phyloP scores from a whole-genome alignment of 371 early-diverging fungal species.

The Mortierella sp. region DNA sequence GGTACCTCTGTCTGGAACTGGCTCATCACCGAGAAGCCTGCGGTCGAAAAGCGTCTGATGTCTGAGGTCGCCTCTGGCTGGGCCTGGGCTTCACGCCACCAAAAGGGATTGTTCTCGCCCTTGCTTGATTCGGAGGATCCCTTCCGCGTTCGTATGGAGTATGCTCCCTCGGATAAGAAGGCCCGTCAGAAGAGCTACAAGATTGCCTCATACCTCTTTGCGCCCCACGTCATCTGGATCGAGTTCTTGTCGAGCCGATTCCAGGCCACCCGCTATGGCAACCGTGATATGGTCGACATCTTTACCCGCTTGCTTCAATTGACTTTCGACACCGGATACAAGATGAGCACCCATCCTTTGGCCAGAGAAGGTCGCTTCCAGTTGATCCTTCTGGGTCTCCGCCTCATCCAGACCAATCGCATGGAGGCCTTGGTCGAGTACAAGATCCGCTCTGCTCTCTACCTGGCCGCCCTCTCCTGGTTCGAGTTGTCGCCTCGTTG shows the following conservation, averaged over 20 bases:
- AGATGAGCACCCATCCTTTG: slow-evolving; percentile 79
- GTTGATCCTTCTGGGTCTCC: slow-evolving; percentile 82
- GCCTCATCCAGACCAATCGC: slow-evolving; percentile 76
- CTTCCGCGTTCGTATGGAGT: slow-evolving; percentile 91
- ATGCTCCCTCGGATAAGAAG: slow-evolving; percentile 89
- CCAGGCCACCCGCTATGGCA: slow-evolving; percentile 83
- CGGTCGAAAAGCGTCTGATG: slow-evolving; percentile 81
- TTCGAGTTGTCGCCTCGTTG: slow-evolving; percentile 79
- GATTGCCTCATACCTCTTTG: slow-evolving; percentile 72
- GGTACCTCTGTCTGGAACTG: slow-evolving; percentile 89
- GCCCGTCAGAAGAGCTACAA: slow-evolving; percentile 73
- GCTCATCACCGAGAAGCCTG: slow-evolving; percentile 84
- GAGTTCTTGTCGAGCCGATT: slow-evolving; percentile 88
- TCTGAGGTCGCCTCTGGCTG: slow-evolving; percentile 85
- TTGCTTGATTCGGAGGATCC: slow-evolving; percentile 76
- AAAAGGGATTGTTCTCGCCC: slow-evolving; percentile 83
- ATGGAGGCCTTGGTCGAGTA: slow-evolving; percentile 78
- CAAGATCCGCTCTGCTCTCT: slow-evolving; percentile 72
- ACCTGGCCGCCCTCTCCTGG: slow-evolving; percentile 80
- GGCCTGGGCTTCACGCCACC: slow-evolving; percentile 83
- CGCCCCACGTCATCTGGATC: slow-evolving; percentile 88
- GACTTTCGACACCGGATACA: slow-evolving; percentile 74
- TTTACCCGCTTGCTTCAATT: slow-evolving; percentile 81
- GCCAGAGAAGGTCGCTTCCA: slow-evolving; percentile 86
- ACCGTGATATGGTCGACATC: slow-evolving; percentile 78